Percentiles rank a stretch among this genome's conserved stretches.
Evolutionary conservation across 2,329 filamentous ascomycete species (phyloP).

Genomic region (Sclerotinia spermophila): DNA sequence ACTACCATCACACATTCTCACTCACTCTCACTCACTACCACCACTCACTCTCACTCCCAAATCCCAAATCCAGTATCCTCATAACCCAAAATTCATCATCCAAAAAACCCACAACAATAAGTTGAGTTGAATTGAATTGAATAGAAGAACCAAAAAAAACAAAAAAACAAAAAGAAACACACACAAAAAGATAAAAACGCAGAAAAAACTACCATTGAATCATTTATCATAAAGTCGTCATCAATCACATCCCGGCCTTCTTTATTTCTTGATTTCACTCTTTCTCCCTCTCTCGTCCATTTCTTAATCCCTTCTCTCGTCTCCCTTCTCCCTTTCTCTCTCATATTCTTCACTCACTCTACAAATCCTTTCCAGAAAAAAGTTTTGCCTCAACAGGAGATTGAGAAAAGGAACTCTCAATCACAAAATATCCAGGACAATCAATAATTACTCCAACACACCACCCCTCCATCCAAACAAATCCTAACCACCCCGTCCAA

Average conservation of each 20-base stretch:
- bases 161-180: background rate
- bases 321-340: background rate
- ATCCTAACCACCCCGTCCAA: background rate
- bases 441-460: slow-evolving; percentile 11
- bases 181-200: slow-evolving; percentile 10
- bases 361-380: background rate
- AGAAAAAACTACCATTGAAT: slow-evolving; percentile 12
- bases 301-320: no score
- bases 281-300: no score
- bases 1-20: no score
- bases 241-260: slow-evolving; percentile 9
- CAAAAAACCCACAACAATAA: background rate
- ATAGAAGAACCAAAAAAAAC: background rate
- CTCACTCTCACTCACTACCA: no score
- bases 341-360: background rate
- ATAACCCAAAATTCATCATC: background rate
- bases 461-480: background rate
- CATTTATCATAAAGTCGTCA: slow-evolving; percentile 18
- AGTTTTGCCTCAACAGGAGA: background rate
- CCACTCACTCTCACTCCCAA: background rate
- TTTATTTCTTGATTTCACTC: background rate
- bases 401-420: background rate
- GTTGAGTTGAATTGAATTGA: background rate
- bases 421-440: slow-evolving; percentile 3
- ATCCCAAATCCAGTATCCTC: background rate